These are phyloP conservation scores for Pelargonium nanum DNA, from an alignment of 345 rosid genomes.

Conservation along the genomic window DNA sequence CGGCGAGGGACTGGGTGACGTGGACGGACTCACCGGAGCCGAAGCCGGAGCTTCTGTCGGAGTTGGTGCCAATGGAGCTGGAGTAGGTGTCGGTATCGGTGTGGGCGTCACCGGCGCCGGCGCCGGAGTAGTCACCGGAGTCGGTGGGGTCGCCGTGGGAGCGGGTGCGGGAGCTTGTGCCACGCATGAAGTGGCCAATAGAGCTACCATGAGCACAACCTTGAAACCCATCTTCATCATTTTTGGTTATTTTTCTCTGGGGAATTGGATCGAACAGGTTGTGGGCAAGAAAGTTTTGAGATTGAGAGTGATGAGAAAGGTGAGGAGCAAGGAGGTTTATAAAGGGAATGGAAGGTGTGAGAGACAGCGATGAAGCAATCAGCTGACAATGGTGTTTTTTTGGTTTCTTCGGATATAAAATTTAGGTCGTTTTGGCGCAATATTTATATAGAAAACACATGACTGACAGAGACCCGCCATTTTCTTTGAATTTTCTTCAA, in stretches of 20 bases:
- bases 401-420: neutral
- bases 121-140: neutral
- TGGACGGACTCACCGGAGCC: too few species aligned
- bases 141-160: neutral
- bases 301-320: too few species aligned
- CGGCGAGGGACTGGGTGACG: neutral
- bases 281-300: neutral
- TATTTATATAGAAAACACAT: neutral
- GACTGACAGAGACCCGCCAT: neutral
- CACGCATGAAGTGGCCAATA: neutral
- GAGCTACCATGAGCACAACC: neutral
- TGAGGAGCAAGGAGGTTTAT: too few species aligned
- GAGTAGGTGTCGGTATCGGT: neutral
- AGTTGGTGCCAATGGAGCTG: too few species aligned
- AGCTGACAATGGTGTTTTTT: too few species aligned
- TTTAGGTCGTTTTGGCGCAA: neutral
- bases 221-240: neutral
- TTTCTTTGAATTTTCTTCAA: neutral
- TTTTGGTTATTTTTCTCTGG: neutral
- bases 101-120: neutral
- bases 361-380: too few species aligned
- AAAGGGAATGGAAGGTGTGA: too few species aligned
- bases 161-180: neutral
- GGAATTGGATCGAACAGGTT: neutral
- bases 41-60: too few species aligned